Conservation (phyloP, 1,284 basidiomycete species). For the Taiwanofungus camphoratus region DNA sequence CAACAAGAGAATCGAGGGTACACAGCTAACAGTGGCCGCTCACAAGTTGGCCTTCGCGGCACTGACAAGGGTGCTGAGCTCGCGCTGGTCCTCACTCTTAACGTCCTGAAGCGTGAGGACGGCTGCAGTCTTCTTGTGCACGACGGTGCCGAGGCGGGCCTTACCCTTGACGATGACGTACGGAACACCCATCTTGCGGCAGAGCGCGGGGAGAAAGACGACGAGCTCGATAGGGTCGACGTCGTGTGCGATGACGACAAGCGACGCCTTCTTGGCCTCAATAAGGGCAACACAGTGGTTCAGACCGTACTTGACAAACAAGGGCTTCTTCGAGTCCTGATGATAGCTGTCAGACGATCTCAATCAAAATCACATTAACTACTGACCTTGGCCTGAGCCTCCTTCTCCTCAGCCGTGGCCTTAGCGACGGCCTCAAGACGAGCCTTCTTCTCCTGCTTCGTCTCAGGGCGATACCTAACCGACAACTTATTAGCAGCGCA, state of each 20-base stretch:
- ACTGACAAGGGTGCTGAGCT: constrained; percentile 88
- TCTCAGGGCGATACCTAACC: constrained; percentile 73
- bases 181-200: constrained; percentile 98
- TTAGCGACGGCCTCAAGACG: constrained; percentile 79
- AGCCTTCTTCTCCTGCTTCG: constrained; percentile 96
- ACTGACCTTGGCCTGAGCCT: constrained; percentile 59
- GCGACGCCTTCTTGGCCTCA: constrained; percentile 95
- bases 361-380: constrained; percentile 1
- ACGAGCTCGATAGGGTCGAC: constrained; percentile 99
- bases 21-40: constrained; percentile 22
- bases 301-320: constrained; percentile 95
- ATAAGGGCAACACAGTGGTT: constrained; percentile 96
- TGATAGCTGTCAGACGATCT: constrained; percentile 10
- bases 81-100: constrained; percentile 89
- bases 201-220: constrained; percentile 96
- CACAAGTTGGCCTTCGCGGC: constrained; percentile 98
- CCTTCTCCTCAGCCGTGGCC: constrained; percentile 75
- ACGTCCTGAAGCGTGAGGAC: constrained; percentile 92
- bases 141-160: constrained; percentile 93
- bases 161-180: constrained; percentile 99
- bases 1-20: constrained; percentile 2
- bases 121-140: constrained; percentile 97
- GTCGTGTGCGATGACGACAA: constrained; percentile 97
- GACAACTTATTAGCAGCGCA: background rate
- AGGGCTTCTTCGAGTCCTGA: constrained; percentile 84